Percentiles rank a stretch among this genome's conserved stretches.
These are phyloP conservation scores for Pleurotus ostreatus DNA, from an alignment of 768 basidiomycete species.

Conservation along the genomic window DNA sequence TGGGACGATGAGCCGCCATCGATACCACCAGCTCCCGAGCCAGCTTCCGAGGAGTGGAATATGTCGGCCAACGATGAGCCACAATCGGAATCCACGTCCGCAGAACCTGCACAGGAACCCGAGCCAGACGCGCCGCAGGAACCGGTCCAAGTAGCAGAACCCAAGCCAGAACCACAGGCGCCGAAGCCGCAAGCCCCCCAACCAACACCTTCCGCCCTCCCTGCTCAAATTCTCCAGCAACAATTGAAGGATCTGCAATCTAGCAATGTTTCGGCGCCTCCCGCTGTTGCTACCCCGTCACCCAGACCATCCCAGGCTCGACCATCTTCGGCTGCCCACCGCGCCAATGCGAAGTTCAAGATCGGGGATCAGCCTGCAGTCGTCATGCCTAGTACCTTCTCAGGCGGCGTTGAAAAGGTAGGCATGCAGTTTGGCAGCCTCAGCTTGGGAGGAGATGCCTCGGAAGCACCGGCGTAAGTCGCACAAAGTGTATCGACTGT, in stretches of 20 bases:
- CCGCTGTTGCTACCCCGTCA: constrained; percentile 37
- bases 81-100: constrained; percentile 8
- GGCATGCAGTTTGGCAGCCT: constrained; percentile 91
- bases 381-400: constrained; percentile 72
- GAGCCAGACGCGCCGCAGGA: constrained; percentile 27
- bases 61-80: constrained; percentile 13
- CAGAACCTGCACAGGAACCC: constrained; percentile 17
- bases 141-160: not conserved
- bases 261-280: not conserved
- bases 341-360: constrained; percentile 63
- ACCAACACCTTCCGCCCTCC: constrained; percentile 19
- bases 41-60: constrained; percentile 16
- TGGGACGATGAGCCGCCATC: constrained; percentile 69
- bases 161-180: constrained; percentile 28
- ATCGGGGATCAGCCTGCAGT: constrained; percentile 68
- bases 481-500: not conserved
- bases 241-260: not conserved
- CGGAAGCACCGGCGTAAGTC: constrained; percentile 52
- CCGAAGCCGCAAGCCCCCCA: constrained; percentile 25
- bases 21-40: constrained; percentile 24
- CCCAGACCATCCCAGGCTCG: constrained; percentile 48
- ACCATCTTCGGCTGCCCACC: constrained; percentile 48
- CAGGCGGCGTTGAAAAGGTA: constrained; percentile 64
- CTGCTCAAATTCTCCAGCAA: constrained; percentile 3
- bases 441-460: constrained; percentile 64